Evolutionary conservation across 1,284 basidiomycete species (phyloP).

Genomic region (Cutaneotrichosporon cyanovorans): DNA sequence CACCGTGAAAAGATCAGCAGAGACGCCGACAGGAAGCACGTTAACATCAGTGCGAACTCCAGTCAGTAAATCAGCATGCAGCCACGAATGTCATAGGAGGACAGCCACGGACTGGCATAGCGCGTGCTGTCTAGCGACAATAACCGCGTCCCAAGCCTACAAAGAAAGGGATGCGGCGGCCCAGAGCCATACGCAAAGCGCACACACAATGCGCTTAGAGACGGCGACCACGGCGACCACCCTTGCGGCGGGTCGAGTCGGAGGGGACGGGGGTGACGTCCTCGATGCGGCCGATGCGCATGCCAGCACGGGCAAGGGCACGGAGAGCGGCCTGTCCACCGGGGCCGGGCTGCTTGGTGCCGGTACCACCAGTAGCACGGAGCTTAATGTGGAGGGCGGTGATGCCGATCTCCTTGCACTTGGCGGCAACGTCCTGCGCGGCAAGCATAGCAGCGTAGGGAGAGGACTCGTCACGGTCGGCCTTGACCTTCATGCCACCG

Average conservation of each 20-base stretch:
- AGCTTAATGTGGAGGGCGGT: conserved; percentile 84
- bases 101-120: conserved; percentile 20
- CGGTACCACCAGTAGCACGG: conserved; percentile 95
- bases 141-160: conserved; percentile 8
- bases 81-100: conserved; percentile 4
- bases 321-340: conserved; percentile 97
- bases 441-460: conserved; percentile 99
- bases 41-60: background rate
- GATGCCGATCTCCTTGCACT: conserved; percentile 98
- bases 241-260: conserved; percentile 96
- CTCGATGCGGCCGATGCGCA: conserved; percentile 97
- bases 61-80: background rate
- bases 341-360: conserved; percentile 97
- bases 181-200: conserved; percentile 2
- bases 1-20: too few relatives aligned
- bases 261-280: conserved; percentile 92
- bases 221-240: conserved; percentile 99
- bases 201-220: conserved; percentile 49
- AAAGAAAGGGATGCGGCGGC: background rate
- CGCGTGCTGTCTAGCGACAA: conserved; percentile 20
- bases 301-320: conserved; percentile 95
- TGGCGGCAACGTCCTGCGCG: conserved; percentile 89
- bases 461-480: conserved; percentile 98
- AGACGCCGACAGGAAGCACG: too few relatives aligned
- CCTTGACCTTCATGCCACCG: conserved; percentile 99